A percentile compares a stretch with the other conserved stretches of the same genome.
These are phyloP conservation scores for Ramularia endophylla DNA, from an alignment of 2,329 filamentous ascomycete species.

Conservation along the genomic window DNA sequence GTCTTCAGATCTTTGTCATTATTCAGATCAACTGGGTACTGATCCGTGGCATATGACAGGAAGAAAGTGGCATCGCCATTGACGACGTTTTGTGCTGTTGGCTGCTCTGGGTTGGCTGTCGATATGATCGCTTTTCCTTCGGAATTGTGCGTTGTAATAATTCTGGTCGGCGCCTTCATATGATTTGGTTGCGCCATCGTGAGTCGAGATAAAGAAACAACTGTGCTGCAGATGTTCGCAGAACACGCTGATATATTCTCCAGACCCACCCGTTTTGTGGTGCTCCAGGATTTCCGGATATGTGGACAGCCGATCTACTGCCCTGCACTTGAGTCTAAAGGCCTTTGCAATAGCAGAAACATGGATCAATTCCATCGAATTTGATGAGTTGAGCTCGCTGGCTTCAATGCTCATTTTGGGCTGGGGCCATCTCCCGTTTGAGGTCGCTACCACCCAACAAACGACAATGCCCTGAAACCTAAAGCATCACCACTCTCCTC, in stretches of 20 bases:
- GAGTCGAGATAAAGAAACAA: not conserved
- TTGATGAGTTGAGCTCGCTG: slow-evolving; percentile 12
- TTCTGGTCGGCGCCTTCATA: slow-evolving; percentile 11
- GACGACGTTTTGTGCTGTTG: slow-evolving; percentile 29
- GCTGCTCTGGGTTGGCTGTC: slow-evolving; percentile 17
- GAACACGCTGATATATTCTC: no score
- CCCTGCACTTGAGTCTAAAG: not conserved
- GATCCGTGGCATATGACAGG: slow-evolving; percentile 46
- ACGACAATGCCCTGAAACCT: slow-evolving; percentile 19
- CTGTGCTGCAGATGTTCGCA: not conserved
- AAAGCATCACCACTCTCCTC: slow-evolving; percentile 42
- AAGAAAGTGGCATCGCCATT: slow-evolving; percentile 39
- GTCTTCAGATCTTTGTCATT: slow-evolving; percentile 41
- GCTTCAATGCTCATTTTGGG: slow-evolving; percentile 41
- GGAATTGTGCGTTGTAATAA: slow-evolving; percentile 27
- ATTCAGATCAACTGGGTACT: slow-evolving; percentile 43
- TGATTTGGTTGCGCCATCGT: slow-evolving; percentile 8
- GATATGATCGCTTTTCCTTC: slow-evolving; percentile 28
- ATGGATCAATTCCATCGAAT: not conserved
- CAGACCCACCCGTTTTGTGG: no score
- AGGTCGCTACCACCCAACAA: slow-evolving; percentile 43
- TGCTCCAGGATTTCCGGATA: slow-evolving; percentile 5
- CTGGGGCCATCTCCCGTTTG: slow-evolving; percentile 50
- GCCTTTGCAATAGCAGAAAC: no score
- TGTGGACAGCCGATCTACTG: slow-evolving; percentile 7